Conservation (phyloP, 495 filamentous ascomycete genomes). For the Acidiella bohemica region DNA sequence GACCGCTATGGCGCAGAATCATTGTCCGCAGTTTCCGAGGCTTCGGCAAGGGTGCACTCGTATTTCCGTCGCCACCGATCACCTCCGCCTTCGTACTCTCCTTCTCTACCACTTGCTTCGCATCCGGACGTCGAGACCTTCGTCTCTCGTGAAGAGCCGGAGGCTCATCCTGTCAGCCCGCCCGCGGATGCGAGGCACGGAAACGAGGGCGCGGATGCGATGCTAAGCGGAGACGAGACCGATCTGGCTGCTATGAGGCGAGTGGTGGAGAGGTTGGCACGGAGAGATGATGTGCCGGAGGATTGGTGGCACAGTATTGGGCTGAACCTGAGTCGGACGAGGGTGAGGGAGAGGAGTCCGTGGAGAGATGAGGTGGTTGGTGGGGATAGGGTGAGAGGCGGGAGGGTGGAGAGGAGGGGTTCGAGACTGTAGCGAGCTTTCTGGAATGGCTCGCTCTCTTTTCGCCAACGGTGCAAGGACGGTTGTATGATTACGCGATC, state of each 20-base stretch:
- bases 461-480: too few relatives aligned
- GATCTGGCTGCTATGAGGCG: constrained; percentile 52
- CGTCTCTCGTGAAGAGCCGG: constrained; percentile 26
- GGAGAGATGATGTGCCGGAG: constrained; percentile 58
- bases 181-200: constrained; percentile 13
- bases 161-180: constrained; percentile 21
- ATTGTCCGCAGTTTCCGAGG: constrained; percentile 1
- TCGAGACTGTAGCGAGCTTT: constrained; percentile 12
- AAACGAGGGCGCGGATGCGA: constrained; percentile 4
- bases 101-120: constrained; percentile 6
- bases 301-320: constrained; percentile 66
- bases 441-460: too few relatives aligned
- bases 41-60: constrained; percentile 3
- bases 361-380: neutral
- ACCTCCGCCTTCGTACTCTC: constrained; percentile 6
- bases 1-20: constrained; percentile 3
- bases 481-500: too few relatives aligned
- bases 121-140: constrained; percentile 43
- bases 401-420: constrained; percentile 7
- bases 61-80: constrained; percentile 13
- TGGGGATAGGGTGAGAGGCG: constrained; percentile 2
- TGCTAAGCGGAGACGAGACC: constrained; percentile 21
- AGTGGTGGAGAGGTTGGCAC: constrained; percentile 51
- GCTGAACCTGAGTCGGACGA: constrained; percentile 40
- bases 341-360: constrained; percentile 4